These are phyloP conservation scores for Aphanomyces astaci DNA, from an alignment of 352 stramenopile species.

Conservation along the genomic window DNA sequence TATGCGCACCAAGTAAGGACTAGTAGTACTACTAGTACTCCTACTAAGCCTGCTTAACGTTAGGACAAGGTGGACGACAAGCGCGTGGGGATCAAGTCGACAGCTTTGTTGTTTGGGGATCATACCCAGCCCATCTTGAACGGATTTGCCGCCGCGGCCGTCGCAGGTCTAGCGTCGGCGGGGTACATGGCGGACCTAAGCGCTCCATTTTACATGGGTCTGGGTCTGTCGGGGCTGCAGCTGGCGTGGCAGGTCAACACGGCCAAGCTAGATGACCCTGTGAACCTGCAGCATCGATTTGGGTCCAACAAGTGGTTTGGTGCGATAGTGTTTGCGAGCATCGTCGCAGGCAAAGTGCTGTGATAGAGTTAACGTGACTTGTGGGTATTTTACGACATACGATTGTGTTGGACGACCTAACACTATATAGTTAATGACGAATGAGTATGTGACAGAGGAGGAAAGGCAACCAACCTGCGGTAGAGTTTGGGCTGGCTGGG, in stretches of 20 bases:
- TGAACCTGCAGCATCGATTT: conserved; percentile 92
- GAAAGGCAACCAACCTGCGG: too few relatives aligned
- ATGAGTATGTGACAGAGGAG: too few relatives aligned
- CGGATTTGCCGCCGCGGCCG: conserved; percentile 59
- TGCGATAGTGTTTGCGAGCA: conserved; percentile 71
- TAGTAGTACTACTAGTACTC: neutral
- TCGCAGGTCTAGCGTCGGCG: conserved; percentile 55
- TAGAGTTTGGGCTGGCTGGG: too few relatives aligned
- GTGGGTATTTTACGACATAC: too few relatives aligned
- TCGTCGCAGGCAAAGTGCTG: conserved; percentile 66
- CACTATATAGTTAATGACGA: too few relatives aligned
- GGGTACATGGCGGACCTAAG: conserved; percentile 75
- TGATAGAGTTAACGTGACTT: too few relatives aligned
- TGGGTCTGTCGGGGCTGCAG: conserved; percentile 82
- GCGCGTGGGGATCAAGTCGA: conserved; percentile 93
- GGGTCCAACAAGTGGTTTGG: conserved; percentile 90
- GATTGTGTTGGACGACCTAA: too few relatives aligned
- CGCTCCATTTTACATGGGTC: conserved; percentile 85
- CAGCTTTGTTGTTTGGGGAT: conserved; percentile 92
- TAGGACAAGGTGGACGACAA: conserved; percentile 91
- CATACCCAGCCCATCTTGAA: conserved; percentile 91
- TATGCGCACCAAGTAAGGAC: conserved; percentile 93
- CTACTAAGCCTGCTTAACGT: neutral
- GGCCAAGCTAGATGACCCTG: conserved; percentile 88
- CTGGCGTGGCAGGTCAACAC: conserved; percentile 96